Base-by-base conservation (phyloP, 1,139 yeast genomes). In the Sugiyamaella grinbergsii region DNA sequence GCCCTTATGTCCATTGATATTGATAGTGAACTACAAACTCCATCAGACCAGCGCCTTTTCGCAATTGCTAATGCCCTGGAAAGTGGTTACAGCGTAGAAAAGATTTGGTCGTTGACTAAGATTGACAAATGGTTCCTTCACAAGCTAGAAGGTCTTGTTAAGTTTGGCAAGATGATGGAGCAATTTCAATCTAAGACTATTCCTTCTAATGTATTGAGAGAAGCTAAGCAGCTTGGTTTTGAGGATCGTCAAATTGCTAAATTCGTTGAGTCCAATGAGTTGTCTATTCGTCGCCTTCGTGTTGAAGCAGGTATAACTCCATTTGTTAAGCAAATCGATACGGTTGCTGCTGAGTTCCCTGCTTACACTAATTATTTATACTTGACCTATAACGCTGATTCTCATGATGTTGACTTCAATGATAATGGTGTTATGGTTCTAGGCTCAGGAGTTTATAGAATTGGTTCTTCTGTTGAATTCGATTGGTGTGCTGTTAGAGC, bases 281-380 rank as follows among this genome's bases (percentile, higher is more conserved):
- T 90, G 56, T 95, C 96, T 50, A 84, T 93, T 60, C 84, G 98
- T 74, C 81, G 95, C 71, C 75, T 86, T 64, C 84, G 98, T 77
- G 83, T 86, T 67, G 96, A 89, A 65, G 82, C 81, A 52, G 95
- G 95, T 55, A 83, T 93, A 58, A 74, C 83, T 58, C 98, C 98
- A 63, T 89, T 87, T 68, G 98, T 91, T 60, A 93, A 93, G 73
- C 96, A 91, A 74, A 93, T 93, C 65, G 98, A 93, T 76, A 93
- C 98, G 32, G 96, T 93, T 62, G 98, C 98, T 51, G 98, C 98
- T 50, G 98, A 93, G 72, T 93, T 93, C 83, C 98, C 98, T 51
- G 97, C 98, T 47, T 81, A 73, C 75, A 93, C 98, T 67, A 93
- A 93, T 76, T 93, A 93, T 73, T 79, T 93, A 71, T 93, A 93